Evolutionary conservation across 495 filamentous ascomycete genomes (phyloP).

Genomic region (Penicillium alfredii): DNA sequence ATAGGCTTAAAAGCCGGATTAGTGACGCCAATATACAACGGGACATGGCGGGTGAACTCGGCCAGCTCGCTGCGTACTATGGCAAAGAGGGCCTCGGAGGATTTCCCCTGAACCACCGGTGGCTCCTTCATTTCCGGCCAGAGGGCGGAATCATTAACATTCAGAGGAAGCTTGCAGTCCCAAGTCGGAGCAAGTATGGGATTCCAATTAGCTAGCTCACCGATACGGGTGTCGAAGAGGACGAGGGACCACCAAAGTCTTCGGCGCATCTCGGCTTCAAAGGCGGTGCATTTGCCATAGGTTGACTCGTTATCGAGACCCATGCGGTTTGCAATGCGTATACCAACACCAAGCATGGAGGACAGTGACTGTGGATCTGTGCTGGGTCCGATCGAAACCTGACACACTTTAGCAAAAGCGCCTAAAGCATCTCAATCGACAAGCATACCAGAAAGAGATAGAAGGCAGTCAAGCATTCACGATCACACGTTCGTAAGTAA

Average conservation of each 20-base stretch:
- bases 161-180: slow-evolving; percentile 49
- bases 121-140: slow-evolving; percentile 42
- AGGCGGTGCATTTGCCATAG: slow-evolving; percentile 19
- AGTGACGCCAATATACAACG: slow-evolving; percentile 47
- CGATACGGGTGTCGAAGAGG: slow-evolving; percentile 46
- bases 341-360: slow-evolving; percentile 47
- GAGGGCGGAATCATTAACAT: slow-evolving; percentile 53
- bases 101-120: slow-evolving; percentile 26
- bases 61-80: slow-evolving; percentile 45
- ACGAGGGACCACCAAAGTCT: slow-evolving; percentile 56
- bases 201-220: slow-evolving; percentile 39
- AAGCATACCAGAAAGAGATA: slow-evolving; percentile 52
- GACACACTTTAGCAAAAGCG: slow-evolving; percentile 4
- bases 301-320: slow-evolving; percentile 44
- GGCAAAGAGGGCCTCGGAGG: slow-evolving; percentile 48
- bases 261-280: slow-evolving; percentile 55
- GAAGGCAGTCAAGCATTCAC: slow-evolving; percentile 54
- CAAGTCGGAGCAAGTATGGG: slow-evolving; percentile 43
- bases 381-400: slow-evolving; percentile 43
- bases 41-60: slow-evolving; percentile 41
- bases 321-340: slow-evolving; percentile 51
- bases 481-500: slow-evolving; percentile 42
- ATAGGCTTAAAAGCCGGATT: slow-evolving; percentile 41
- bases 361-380: slow-evolving; percentile 49
- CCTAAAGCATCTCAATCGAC: not conserved